Conservation (phyloP, 768 basidiomycete species). For the Naematelia aurantialba region DNA sequence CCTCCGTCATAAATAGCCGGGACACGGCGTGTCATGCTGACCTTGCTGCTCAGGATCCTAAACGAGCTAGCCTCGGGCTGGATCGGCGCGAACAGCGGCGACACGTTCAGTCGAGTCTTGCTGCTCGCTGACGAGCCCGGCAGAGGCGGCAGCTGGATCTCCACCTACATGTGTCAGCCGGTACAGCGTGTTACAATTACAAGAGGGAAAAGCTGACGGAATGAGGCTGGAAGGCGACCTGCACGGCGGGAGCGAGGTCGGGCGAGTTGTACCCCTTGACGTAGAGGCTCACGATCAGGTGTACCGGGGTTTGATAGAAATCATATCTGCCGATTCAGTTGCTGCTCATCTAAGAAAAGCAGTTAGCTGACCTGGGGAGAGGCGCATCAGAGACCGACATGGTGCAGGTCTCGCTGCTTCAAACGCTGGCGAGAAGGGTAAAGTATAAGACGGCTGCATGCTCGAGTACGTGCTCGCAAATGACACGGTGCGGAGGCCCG, state of each 20-base stretch:
- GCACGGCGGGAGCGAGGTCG: slow-evolving; percentile 27
- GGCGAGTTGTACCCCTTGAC: slow-evolving; percentile 30
- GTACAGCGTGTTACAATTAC: no score
- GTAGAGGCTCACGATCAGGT: slow-evolving; percentile 42
- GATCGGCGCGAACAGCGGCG: slow-evolving; percentile 80
- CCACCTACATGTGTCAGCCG: slow-evolving; percentile 14
- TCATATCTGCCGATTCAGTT: slow-evolving; percentile 40
- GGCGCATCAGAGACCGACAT: slow-evolving; percentile 6
- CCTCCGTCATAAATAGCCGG: no score
- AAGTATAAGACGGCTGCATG: no score
- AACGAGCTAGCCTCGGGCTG: slow-evolving; percentile 61
- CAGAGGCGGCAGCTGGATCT: slow-evolving; percentile 16
- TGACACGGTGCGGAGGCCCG: no score
- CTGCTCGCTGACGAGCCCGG: neutral
- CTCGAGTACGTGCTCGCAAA: no score
- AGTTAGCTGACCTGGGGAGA: slow-evolving; percentile 12
- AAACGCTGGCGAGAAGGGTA: neutral
- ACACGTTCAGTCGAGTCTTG: slow-evolving; percentile 62
- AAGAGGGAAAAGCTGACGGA: slow-evolving; percentile 24
- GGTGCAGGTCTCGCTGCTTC: no score
- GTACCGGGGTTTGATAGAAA: slow-evolving; percentile 40
- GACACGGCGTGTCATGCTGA: no score
- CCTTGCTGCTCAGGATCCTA: slow-evolving; percentile 76
- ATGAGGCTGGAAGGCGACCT: slow-evolving; percentile 18
- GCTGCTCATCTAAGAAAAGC: no score